Conservation (phyloP, 352 stramenopile genomes). For the Phytophthora boehmeriae region DNA sequence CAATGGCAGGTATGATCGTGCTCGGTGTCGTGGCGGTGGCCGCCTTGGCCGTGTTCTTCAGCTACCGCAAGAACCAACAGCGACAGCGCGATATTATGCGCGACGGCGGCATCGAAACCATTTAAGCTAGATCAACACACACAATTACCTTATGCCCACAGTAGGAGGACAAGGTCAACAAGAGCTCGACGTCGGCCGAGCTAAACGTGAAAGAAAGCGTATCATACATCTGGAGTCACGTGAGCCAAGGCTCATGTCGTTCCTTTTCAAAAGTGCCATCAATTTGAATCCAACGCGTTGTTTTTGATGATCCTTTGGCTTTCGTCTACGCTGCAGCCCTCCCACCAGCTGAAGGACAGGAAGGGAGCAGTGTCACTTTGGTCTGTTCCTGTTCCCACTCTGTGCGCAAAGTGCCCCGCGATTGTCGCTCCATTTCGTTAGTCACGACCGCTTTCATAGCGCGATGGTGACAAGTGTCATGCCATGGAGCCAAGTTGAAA, state of each 20-base stretch:
- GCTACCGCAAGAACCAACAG: slow-evolving; percentile 83
- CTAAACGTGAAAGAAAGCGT: slow-evolving; percentile 25
- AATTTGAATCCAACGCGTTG: slow-evolving; percentile 24
- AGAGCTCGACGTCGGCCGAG: not conserved
- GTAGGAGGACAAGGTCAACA: not conserved
- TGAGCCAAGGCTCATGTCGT: slow-evolving; percentile 5
- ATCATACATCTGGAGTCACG: slow-evolving; percentile 6
- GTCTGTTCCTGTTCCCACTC: not conserved
- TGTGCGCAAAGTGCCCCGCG: not conserved
- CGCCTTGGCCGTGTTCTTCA: slow-evolving; percentile 56
- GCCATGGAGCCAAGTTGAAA: not conserved
- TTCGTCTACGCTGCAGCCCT: not conserved
- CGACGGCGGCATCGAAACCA: slow-evolving; percentile 47
- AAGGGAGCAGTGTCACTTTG: slow-evolving; percentile 1
- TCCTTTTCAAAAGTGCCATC: slow-evolving; percentile 16
- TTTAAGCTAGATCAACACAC: slow-evolving; percentile 28
- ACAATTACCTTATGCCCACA: not conserved
- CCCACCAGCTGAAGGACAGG: slow-evolving; percentile 7
- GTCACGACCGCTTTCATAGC: not conserved
- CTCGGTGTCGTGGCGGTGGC: slow-evolving; percentile 64
- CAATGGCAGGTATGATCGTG: slow-evolving; percentile 61
- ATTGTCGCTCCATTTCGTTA: not conserved
- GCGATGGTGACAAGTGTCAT: not conserved
- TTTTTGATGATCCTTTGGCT: slow-evolving; percentile 15
- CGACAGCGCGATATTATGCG: slow-evolving; percentile 76